phyloP scores from a whole-genome alignment of 768 basidiomycete species.

The Pisolithus albus region DNA sequence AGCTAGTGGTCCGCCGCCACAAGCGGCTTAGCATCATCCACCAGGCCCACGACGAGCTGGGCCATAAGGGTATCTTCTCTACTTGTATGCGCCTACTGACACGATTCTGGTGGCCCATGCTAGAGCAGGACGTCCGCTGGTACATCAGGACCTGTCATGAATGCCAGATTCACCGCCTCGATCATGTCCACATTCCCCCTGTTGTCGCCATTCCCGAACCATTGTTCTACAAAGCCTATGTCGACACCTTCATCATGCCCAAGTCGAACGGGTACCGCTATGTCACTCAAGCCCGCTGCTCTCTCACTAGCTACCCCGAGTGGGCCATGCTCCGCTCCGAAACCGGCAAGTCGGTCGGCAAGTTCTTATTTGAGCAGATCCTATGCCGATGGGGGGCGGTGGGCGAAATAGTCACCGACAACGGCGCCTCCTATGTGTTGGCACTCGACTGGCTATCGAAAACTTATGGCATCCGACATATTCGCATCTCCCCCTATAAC shows the following conservation, averaged over 20 bases:
- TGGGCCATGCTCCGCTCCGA: slow-evolving; percentile 26
- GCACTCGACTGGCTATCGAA: too few species aligned
- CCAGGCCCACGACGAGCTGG: slow-evolving; percentile 2
- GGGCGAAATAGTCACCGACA: slow-evolving; percentile 3
- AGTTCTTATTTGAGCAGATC: slow-evolving; percentile 17
- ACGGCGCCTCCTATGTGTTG: background rate
- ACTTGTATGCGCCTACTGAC: background rate
- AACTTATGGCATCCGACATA: too few species aligned
- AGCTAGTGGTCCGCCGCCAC: background rate
- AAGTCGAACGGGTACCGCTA: slow-evolving; percentile 1
- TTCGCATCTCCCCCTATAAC: too few species aligned
- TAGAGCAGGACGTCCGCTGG: background rate
- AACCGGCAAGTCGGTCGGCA: background rate
- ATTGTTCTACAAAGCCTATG: slow-evolving; percentile 8
- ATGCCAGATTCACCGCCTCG: slow-evolving; percentile 23
- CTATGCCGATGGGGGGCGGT: slow-evolving; percentile 4
- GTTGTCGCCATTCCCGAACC: slow-evolving; percentile 1
- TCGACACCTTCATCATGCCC: slow-evolving; percentile 2
- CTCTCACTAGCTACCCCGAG: slow-evolving; percentile 9
- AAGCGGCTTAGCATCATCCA: background rate
- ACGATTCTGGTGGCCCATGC: slow-evolving; percentile 4
- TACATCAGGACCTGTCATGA: slow-evolving; percentile 30
- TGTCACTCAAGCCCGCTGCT: slow-evolving; percentile 9
- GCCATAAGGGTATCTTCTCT: slow-evolving; percentile 4
- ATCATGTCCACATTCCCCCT: slow-evolving; percentile 14